Base-by-base conservation (phyloP, 2,329 filamentous ascomycete species). In the Exophiala dermatitidis region DNA sequence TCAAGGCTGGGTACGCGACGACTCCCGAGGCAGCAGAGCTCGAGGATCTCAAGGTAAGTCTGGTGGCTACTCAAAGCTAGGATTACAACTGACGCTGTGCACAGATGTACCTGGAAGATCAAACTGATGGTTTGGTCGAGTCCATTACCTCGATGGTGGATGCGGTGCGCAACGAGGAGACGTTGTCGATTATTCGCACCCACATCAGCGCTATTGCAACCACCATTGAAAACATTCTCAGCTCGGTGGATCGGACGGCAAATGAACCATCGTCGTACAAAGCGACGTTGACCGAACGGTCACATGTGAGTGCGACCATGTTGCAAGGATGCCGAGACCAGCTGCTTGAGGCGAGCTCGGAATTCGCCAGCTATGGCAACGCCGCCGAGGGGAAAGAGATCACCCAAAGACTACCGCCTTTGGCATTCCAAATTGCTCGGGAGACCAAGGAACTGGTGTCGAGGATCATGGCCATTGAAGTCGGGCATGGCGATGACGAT, bases 371-470 rank as follows among this genome's bases (percentile, higher is more conserved):
- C 5, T 77, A 85, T 29, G 78, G 76, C 5, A 77, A 76, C 45
- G 71, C 74, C 10, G 74, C 74, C 38, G 72, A 79, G 44, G 60
- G 70, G 19, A 71, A 69, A 4, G 74, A 75, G 64, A 84, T 85
- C 74, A 84, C 79, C 50, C 83, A 85, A 67, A 83, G 81, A 30
- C 72, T 95, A 47, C 88, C 88, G 7, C 88, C 88, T 1, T 83
- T 93, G 61, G 88, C 88, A n/a, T 94, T 94, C 69, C 86, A 89
- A 69, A 85, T 91, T 66, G 88, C 86, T 4, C 78, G 86, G 55
- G 86, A 90, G 69, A 86, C 85, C 48, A 93, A 91, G 74, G 88
- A 87, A 66, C 72, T 88, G 55, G 79, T 82, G 7, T 68, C 75
- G 28, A 68, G 72, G 33, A 68, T 78, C 32, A 75, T 78, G 48